A percentile compares a stretch with the other conserved stretches of the same genome.
phyloP scores from a whole-genome alignment of 2,329 filamentous ascomycete genomes.

The Colletotrichum nymphaeae region DNA sequence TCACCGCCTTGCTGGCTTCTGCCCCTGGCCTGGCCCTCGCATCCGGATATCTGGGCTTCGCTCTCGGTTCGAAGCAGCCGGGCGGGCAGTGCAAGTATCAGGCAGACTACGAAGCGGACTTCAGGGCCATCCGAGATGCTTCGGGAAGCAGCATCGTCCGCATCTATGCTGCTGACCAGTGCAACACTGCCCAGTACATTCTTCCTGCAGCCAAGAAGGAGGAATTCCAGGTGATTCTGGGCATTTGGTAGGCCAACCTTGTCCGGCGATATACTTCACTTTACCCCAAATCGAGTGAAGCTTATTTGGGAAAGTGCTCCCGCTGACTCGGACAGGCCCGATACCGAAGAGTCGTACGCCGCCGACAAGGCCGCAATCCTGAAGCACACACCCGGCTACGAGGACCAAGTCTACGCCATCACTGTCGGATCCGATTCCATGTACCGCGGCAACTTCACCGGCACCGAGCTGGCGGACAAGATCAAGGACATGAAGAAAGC shows the following conservation, averaged over 20 bases:
- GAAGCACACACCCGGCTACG: constrained; percentile 58
- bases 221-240: constrained; percentile 75
- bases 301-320: not conserved
- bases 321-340: constrained; percentile 58
- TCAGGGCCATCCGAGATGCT: constrained; percentile 66
- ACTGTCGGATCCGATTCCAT: constrained; percentile 78
- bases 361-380: constrained; percentile 66
- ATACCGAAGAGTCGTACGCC: constrained; percentile 70
- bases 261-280: not conserved
- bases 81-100: constrained; percentile 71
- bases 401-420: constrained; percentile 73
- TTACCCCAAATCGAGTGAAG: not conserved
- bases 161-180: constrained; percentile 75
- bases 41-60: constrained; percentile 67
- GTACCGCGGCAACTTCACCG: constrained; percentile 76
- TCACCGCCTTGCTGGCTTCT: constrained; percentile 32
- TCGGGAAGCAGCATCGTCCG: constrained; percentile 68
- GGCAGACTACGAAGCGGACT: constrained; percentile 73
- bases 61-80: constrained; percentile 72
- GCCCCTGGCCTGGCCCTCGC: constrained; percentile 50
- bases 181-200: constrained; percentile 71
- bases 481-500: constrained; percentile 70
- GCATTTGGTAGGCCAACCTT: constrained; percentile 68
- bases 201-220: constrained; percentile 74
- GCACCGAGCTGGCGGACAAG: constrained; percentile 67